Percentiles rank a stretch among this genome's conserved stretches.
phyloP scores from a whole-genome alignment of 2,329 filamentous ascomycete species.

The Pseudocercospora macadamiae region DNA sequence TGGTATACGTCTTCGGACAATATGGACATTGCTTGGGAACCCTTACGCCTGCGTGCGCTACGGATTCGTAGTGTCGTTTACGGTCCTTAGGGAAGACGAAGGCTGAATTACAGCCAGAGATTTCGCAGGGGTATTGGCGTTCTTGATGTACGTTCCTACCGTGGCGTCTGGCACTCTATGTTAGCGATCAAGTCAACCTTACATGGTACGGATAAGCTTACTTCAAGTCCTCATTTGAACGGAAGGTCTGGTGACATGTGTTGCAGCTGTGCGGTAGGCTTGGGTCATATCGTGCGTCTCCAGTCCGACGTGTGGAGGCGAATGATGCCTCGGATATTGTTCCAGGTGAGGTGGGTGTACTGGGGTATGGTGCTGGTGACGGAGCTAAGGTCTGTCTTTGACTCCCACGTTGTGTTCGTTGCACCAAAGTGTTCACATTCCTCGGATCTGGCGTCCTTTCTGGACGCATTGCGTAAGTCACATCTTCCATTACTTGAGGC shows the following conservation, averaged over 20 bases:
- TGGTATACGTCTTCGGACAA: neutral
- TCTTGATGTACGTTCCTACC: neutral
- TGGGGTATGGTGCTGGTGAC: neutral
- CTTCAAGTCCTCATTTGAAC: neutral
- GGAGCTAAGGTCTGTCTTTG: neutral
- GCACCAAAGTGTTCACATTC: neutral
- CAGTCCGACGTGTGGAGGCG: neutral
- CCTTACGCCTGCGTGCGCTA: neutral
- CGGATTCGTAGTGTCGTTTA: neutral
- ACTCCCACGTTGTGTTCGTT: neutral
- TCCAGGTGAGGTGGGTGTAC: neutral
- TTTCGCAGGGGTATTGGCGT: neutral
- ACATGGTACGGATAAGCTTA: neutral
- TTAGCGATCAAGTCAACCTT: neutral
- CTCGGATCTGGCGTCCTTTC: neutral
- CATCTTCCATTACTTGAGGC: neutral
- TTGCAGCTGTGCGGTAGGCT: neutral
- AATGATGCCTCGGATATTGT: neutral
- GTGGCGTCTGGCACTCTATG: neutral
- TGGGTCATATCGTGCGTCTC: neutral
- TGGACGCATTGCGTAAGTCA: neutral
- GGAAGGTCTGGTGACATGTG: neutral
- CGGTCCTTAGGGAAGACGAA: neutral
- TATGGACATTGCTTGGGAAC: neutral
- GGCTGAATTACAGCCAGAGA: neutral